Evolutionary conservation across 2,329 filamentous ascomycete genomes (phyloP).

Genomic region (Nothophaeocryptopus gaeumannii): DNA sequence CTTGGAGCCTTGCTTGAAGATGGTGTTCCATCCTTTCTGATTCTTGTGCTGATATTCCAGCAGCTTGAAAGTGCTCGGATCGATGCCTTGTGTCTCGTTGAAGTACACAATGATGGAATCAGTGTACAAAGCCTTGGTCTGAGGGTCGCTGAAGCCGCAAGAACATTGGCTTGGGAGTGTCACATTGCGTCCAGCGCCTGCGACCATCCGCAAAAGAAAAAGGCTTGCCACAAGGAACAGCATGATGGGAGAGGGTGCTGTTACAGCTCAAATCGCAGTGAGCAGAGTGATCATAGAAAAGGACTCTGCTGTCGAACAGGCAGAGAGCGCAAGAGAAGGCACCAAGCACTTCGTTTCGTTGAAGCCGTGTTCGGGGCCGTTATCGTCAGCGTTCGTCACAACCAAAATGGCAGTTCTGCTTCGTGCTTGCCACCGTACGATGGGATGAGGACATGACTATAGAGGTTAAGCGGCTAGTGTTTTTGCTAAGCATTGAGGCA

Average conservation of each 20-base stretch:
- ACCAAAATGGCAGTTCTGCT: no score
- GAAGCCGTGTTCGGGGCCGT: no score
- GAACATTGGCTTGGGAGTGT: conserved; percentile 35
- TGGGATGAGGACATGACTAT: no score
- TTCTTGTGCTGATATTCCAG: conserved; percentile 44
- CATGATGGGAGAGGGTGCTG: conserved; percentile 6
- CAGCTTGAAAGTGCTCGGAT: conserved; percentile 38
- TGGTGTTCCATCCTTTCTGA: conserved; percentile 48
- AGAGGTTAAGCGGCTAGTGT: no score
- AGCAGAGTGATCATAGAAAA: no score
- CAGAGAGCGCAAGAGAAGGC: no score
- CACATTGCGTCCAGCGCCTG: conserved; percentile 14
- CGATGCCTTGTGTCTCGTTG: conserved; percentile 44
- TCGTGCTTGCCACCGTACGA: no score
- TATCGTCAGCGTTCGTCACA: no score
- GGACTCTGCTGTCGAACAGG: no score
- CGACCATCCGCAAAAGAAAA: conserved; percentile 12
- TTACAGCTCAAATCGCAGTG: neutral
- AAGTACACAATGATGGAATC: conserved; percentile 52
- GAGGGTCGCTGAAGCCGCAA: conserved; percentile 47
- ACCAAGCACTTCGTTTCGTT: no score
- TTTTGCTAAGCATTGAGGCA: no score
- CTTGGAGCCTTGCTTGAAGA: conserved; percentile 45
- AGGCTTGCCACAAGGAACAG: conserved; percentile 7
- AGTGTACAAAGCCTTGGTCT: conserved; percentile 42